Conservation (phyloP, 2,329 filamentous ascomycete species). For the Hypoxylon sp. region DNA sequence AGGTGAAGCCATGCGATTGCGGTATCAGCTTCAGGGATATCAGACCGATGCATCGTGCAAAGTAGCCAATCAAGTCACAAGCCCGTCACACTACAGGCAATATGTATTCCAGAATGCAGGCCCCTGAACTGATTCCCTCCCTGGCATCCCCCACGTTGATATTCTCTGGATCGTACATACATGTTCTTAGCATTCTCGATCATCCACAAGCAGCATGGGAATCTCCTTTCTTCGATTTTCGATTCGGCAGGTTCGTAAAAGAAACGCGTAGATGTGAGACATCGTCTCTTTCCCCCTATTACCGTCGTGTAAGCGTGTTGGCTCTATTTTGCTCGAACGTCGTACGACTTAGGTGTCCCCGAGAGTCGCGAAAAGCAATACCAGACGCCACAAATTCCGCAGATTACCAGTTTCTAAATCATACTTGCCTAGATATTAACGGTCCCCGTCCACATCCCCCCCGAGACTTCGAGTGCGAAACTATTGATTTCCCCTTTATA, state of each 20-base stretch:
- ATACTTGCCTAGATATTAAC: constrained; percentile 25
- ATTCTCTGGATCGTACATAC: constrained; percentile 8
- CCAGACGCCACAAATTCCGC: constrained; percentile 23
- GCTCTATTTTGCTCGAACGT: constrained; percentile 1
- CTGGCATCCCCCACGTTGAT: constrained; percentile 20
- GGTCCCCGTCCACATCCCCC: constrained; percentile 17
- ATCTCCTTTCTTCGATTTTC: background rate
- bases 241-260: too few species aligned
- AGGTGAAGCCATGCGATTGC: constrained; percentile 18
- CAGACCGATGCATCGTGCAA: constrained; percentile 16
- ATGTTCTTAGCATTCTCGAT: constrained; percentile 16
- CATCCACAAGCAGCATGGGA: constrained; percentile 7
- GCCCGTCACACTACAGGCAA: constrained; percentile 23
- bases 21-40: constrained; percentile 26
- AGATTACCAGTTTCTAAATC: constrained; percentile 21
- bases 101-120: constrained; percentile 23
- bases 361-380: constrained; percentile 28
- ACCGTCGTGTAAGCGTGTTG: background rate
- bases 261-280: too few species aligned
- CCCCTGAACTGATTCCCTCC: constrained; percentile 24
- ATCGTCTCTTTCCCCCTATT: too few species aligned
- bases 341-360: too few species aligned
- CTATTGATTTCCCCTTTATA: constrained; percentile 33
- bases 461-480: constrained; percentile 26
- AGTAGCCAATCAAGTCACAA: constrained; percentile 24